phyloP scores from a whole-genome alignment of 305 asterid genomes.

The Solanum chacoense region DNA sequence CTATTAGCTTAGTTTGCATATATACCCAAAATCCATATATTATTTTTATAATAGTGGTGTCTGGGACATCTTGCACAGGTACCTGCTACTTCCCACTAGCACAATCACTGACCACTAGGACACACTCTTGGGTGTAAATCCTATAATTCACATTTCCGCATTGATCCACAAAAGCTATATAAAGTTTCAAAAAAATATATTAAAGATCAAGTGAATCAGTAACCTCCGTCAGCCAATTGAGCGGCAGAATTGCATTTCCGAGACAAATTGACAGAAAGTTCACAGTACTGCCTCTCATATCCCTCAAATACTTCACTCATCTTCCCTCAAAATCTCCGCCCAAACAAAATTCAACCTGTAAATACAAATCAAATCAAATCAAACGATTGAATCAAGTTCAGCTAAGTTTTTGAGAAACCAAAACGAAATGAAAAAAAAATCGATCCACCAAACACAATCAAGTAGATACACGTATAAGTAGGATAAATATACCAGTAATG shows the following conservation, averaged over 20 bases:
- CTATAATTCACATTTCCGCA: not conserved
- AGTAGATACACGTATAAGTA: not conserved
- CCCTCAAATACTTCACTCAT: slow-evolving; percentile 93
- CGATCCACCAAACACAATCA: not conserved
- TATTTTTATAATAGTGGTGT: not conserved
- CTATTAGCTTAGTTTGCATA: not conserved
- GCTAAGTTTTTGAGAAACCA: not conserved
- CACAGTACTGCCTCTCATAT: slow-evolving; percentile 93
- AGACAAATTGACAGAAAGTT: slow-evolving; percentile 79
- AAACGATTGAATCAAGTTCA: not conserved
- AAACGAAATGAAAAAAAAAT: not conserved
- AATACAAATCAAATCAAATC: not conserved
- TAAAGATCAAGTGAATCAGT: not conserved
- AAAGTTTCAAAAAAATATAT: not conserved
- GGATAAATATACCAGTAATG: not conserved
- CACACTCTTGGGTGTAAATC: not conserved
- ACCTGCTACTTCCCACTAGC: not conserved
- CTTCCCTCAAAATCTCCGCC: slow-evolving; percentile 11
- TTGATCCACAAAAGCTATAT: not conserved
- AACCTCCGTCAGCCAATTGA: slow-evolving; percentile 63
- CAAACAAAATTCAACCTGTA: slow-evolving; percentile 2
- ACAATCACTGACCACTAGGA: not conserved
- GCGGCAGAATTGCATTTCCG: slow-evolving; percentile 66
- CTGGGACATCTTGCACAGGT: not conserved
- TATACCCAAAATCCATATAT: not conserved